These are phyloP conservation scores for Persicaria tinctoria DNA, from an alignment of 148 eudicot species.

Conservation along the genomic window DNA sequence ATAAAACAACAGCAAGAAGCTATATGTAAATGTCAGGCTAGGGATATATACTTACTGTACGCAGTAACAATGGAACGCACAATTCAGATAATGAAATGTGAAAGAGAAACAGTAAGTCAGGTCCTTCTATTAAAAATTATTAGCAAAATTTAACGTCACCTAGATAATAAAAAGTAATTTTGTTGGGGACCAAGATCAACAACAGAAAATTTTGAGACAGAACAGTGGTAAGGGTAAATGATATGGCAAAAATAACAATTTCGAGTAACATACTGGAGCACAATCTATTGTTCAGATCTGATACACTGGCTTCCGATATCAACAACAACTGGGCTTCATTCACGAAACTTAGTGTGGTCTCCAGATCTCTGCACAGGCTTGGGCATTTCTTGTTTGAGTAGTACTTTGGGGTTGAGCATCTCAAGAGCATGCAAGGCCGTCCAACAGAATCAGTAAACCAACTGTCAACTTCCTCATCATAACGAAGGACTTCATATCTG, in stretches of 20 bases:
- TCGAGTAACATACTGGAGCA: slow-evolving; percentile 52
- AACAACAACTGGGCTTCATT: slow-evolving; percentile 91
- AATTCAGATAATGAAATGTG: too few relatives aligned
- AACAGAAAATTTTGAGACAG: too few relatives aligned
- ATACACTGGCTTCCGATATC: slow-evolving; percentile 74
- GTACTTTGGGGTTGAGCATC: slow-evolving; percentile 37
- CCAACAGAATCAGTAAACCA: slow-evolving; percentile 89
- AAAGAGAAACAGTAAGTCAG: too few relatives aligned
- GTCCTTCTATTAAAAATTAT: too few relatives aligned
- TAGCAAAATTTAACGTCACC: too few relatives aligned
- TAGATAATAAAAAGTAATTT: too few relatives aligned
- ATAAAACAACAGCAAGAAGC: neutral
- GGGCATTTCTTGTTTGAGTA: slow-evolving; percentile 21
- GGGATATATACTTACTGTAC: too few relatives aligned
- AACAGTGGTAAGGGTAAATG: neutral
- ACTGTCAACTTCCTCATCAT: slow-evolving; percentile 43
- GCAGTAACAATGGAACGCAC: too few relatives aligned
- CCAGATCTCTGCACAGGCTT: slow-evolving; percentile 54
- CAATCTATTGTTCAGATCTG: slow-evolving; percentile 68
- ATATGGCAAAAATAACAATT: neutral
- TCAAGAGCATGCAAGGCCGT: slow-evolving; percentile 75
- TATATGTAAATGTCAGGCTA: too few relatives aligned
- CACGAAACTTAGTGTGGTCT: slow-evolving; percentile 64
- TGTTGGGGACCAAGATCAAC: too few relatives aligned
- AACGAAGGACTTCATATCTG: slow-evolving; percentile 70